phyloP scores from a whole-genome alignment of 2,329 filamentous ascomycete genomes.

The Fusarium odoratissimum region DNA sequence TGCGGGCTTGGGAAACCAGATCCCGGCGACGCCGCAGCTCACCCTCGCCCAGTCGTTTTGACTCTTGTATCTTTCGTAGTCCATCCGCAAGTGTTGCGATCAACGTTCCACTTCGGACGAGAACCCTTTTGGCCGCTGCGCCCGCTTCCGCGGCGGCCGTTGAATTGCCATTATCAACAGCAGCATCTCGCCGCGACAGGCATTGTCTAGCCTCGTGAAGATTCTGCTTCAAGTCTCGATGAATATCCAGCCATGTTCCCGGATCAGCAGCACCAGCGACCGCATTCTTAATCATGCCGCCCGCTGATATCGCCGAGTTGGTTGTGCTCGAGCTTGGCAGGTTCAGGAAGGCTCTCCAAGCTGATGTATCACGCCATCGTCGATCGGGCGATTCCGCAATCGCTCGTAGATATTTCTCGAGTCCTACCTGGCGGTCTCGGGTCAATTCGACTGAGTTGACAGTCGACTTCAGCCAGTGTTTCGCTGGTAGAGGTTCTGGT shows the following conservation, averaged over 20 bases:
- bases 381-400: constrained; percentile 80
- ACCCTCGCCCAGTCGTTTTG: constrained; percentile 73
- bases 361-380: constrained; percentile 78
- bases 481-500: constrained; percentile 74
- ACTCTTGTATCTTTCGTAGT: constrained; percentile 66
- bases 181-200: constrained; percentile 73
- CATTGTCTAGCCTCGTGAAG: constrained; percentile 73
- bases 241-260: constrained; percentile 80
- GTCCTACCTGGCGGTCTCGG: constrained; percentile 73
- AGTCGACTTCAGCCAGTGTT: constrained; percentile 82
- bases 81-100: constrained; percentile 74
- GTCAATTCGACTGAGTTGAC: constrained; percentile 76
- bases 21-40: constrained; percentile 79
- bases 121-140: constrained; percentile 78
- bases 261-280: constrained; percentile 64
- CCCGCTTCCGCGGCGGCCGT: constrained; percentile 69
- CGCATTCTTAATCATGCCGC: constrained; percentile 56
- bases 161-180: constrained; percentile 54
- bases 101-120: constrained; percentile 75
- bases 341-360: constrained; percentile 80
- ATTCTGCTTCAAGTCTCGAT: constrained; percentile 77
- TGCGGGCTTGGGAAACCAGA: constrained; percentile 74
- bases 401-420: constrained; percentile 78
- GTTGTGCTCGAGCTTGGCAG: constrained; percentile 67
- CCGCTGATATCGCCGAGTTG: constrained; percentile 61